phyloP scores from a whole-genome alignment of 352 stramenopile species.

The Globisporangium takayamanum region DNA sequence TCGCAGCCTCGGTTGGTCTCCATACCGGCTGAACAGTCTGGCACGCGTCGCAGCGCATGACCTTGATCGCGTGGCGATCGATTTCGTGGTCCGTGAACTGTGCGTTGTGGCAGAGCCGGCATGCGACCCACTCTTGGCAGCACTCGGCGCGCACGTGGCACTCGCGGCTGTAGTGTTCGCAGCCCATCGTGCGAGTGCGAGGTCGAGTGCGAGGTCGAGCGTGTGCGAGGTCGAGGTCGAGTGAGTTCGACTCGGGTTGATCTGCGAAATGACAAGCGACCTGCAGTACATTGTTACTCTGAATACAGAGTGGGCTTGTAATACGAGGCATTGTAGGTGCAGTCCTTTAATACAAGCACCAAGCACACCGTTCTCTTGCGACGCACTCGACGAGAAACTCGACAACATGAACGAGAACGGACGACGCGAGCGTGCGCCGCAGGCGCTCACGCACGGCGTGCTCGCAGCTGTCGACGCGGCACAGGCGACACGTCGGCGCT shows the following conservation, averaged over 20 bases:
- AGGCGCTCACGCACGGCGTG: constrained; percentile 3
- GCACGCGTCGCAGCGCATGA: constrained; percentile 64
- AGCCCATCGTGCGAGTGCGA: constrained; percentile 12
- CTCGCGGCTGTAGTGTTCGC: constrained; percentile 53
- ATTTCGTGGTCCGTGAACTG: constrained; percentile 55
- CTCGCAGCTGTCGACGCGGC: constrained; percentile 15
- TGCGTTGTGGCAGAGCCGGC: constrained; percentile 65
- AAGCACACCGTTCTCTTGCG: no score
- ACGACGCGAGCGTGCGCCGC: background rate
- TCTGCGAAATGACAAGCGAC: background rate
- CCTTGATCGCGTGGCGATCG: constrained; percentile 65
- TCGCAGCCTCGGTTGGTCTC: background rate
- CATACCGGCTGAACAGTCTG: constrained; percentile 52
- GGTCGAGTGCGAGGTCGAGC: background rate
- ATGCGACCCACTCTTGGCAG: constrained; percentile 68
- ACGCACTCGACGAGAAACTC: background rate
- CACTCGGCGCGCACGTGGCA: constrained; percentile 70
- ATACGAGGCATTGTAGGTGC: no score
- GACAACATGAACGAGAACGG: background rate
- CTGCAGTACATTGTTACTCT: no score
- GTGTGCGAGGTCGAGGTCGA: background rate
- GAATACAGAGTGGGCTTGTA: no score
- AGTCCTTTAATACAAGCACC: background rate
- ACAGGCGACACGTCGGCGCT: constrained; percentile 16
- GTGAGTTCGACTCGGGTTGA: background rate